These are phyloP conservation scores for Podila minutissima DNA, from an alignment of 192 early-diverging fungal genomes.

Conservation along the genomic window DNA sequence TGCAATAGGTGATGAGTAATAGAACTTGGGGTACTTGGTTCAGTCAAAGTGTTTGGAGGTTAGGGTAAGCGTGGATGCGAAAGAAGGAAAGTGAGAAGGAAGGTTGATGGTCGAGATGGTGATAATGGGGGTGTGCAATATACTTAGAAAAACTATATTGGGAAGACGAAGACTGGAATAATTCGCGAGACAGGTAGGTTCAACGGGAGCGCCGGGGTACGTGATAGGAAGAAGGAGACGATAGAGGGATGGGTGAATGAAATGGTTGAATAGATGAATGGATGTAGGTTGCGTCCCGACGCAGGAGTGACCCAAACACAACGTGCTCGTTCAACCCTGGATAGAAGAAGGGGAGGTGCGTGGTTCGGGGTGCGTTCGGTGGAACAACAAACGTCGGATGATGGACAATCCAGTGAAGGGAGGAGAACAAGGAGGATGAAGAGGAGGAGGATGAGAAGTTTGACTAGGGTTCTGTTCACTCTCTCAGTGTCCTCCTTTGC, in stretches of 20 bases:
- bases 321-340: background rate
- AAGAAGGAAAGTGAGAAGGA: background rate
- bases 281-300: background rate
- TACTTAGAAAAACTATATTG: background rate
- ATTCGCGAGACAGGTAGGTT: background rate
- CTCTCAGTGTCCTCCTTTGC: background rate
- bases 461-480: background rate
- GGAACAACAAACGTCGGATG: conserved; percentile 12
- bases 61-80: background rate
- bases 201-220: too few relatives aligned
- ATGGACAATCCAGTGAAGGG: conserved; percentile 9
- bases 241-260: too few relatives aligned
- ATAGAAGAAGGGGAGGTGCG: background rate
- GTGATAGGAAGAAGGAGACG: too few relatives aligned
- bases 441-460: background rate
- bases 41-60: background rate
- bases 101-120: background rate
- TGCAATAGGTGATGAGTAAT: background rate
- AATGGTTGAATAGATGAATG: background rate
- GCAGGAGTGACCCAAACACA: background rate
- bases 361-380: background rate
- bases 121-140: background rate
- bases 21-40: background rate
- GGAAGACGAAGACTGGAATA: background rate
- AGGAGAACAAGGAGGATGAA: background rate